A percentile compares a stretch with the other conserved stretches of the same genome.
Evolutionary conservation across 352 stramenopile species (phyloP).

Genomic region (Globisporangium emineosum): DNA sequence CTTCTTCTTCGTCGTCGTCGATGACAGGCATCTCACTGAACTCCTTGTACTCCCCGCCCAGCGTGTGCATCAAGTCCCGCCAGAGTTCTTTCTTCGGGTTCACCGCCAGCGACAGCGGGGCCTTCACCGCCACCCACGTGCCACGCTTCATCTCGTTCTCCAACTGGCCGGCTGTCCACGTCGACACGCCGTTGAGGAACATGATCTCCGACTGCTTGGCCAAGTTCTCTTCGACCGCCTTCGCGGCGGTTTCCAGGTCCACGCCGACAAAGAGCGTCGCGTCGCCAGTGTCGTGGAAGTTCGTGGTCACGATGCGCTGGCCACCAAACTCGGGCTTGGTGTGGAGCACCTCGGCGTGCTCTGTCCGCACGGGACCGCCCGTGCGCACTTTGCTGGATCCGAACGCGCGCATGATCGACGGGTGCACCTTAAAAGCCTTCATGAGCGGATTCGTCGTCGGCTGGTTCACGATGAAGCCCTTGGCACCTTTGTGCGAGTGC

Average conservation of each 20-base stretch:
- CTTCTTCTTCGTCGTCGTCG: slow-evolving; percentile 31
- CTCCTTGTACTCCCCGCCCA: slow-evolving; percentile 71
- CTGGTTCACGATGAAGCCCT: slow-evolving; percentile 78
- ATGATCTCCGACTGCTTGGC: slow-evolving; percentile 61
- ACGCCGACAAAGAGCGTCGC: slow-evolving; percentile 63
- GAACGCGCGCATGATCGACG: slow-evolving; percentile 55
- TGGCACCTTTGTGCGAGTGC: slow-evolving; percentile 51
- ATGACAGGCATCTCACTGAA: slow-evolving; percentile 68
- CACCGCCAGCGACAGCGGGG: slow-evolving; percentile 64
- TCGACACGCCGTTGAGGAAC: slow-evolving; percentile 75
- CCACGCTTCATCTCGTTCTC: slow-evolving; percentile 66
- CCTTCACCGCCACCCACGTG: slow-evolving; percentile 73
- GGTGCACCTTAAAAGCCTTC: slow-evolving; percentile 58
- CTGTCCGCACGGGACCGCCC: slow-evolving; percentile 62
- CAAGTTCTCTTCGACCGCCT: slow-evolving; percentile 47
- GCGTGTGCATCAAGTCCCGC: slow-evolving; percentile 57
- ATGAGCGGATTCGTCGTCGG: slow-evolving; percentile 48
- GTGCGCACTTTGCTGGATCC: slow-evolving; percentile 53
- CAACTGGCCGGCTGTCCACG: slow-evolving; percentile 66
- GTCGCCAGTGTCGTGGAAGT: slow-evolving; percentile 39
- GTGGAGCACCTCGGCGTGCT: slow-evolving; percentile 49
- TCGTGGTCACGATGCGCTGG: slow-evolving; percentile 38
- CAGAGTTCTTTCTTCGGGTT: slow-evolving; percentile 66
- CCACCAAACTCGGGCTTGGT: slow-evolving; percentile 51
- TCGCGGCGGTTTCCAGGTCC: slow-evolving; percentile 61